Conservation (phyloP, 2,329 filamentous ascomycete species). For the Arthrinium puccinioides region DNA sequence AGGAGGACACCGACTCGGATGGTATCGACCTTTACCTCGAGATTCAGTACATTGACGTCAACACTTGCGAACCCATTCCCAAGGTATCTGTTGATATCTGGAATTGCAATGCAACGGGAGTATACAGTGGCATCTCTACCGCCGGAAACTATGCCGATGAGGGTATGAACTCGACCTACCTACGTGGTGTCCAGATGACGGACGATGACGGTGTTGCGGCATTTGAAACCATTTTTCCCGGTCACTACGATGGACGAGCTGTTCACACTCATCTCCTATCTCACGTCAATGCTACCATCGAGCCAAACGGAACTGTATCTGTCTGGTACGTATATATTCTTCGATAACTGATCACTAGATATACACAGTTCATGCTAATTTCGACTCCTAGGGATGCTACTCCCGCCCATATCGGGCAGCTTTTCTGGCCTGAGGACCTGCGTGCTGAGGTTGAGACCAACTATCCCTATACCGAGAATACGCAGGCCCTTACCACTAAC, state of each 20-base stretch:
- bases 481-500: conserved; percentile 18
- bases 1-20: conserved; percentile 26
- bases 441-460: conserved; percentile 20
- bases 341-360: neutral
- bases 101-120: conserved; percentile 33
- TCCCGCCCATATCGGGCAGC: conserved; percentile 23
- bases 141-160: conserved; percentile 19
- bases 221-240: conserved; percentile 40
- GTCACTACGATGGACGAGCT: conserved; percentile 30
- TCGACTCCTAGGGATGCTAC: conserved; percentile 12
- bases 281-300: conserved; percentile 18
- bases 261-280: conserved; percentile 33
- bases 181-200: conserved; percentile 40
- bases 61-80: conserved; percentile 36
- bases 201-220: conserved; percentile 37
- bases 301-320: conserved; percentile 22
- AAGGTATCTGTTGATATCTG: conserved; percentile 35
- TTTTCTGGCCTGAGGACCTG: conserved; percentile 23
- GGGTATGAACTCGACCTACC: conserved; percentile 33
- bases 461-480: conserved; percentile 22
- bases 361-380: neutral
- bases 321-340: conserved; percentile 11
- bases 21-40: conserved; percentile 37
- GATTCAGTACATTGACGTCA: conserved; percentile 37
- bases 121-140: conserved; percentile 27